phyloP scores from a whole-genome alignment of 2,329 filamentous ascomycete species.

The Dendryphion nanum region DNA sequence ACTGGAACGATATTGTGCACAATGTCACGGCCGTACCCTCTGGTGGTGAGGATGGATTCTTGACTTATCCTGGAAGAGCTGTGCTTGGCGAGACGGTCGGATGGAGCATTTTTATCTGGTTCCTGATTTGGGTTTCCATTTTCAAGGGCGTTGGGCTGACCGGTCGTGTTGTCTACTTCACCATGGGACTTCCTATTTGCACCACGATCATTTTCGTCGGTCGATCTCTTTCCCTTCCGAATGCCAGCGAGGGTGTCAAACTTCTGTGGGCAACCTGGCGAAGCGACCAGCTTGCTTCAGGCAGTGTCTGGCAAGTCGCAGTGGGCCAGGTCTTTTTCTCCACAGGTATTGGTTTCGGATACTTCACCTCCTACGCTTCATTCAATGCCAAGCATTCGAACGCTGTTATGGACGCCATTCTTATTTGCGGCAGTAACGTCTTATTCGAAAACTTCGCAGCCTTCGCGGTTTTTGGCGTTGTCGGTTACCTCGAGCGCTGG shows the following conservation, averaged over 20 bases:
- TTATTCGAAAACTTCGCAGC: slow-evolving; percentile 56
- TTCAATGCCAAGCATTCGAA: slow-evolving; percentile 59
- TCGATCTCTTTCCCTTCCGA: slow-evolving; percentile 53
- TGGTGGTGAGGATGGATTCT: slow-evolving; percentile 35
- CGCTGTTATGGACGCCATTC: slow-evolving; percentile 58
- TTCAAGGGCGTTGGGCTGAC: slow-evolving; percentile 59
- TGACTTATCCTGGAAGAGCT: slow-evolving; percentile 46
- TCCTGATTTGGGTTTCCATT: slow-evolving; percentile 60
- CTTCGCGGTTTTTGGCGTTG: slow-evolving; percentile 56
- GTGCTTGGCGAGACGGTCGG: slow-evolving; percentile 58
- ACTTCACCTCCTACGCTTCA: slow-evolving; percentile 57
- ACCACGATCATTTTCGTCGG: slow-evolving; percentile 58
- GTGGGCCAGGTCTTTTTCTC: slow-evolving; percentile 61
- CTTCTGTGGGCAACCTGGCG: slow-evolving; percentile 52
- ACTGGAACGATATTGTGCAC: slow-evolving; percentile 48
- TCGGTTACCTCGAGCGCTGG: slow-evolving; percentile 49
- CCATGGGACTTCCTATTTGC: slow-evolving; percentile 60
- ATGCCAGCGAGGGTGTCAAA: slow-evolving; percentile 53
- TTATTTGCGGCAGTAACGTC: slow-evolving; percentile 57
- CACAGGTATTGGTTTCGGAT: slow-evolving; percentile 57
- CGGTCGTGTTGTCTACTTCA: slow-evolving; percentile 60
- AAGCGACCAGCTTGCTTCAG: slow-evolving; percentile 50
- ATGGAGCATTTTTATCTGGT: slow-evolving; percentile 60
- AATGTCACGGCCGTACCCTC: slow-evolving; percentile 44
- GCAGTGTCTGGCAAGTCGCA: slow-evolving; percentile 59